phyloP scores from a whole-genome alignment of 805 yeast species.

The Metschnikowia orientalis region DNA sequence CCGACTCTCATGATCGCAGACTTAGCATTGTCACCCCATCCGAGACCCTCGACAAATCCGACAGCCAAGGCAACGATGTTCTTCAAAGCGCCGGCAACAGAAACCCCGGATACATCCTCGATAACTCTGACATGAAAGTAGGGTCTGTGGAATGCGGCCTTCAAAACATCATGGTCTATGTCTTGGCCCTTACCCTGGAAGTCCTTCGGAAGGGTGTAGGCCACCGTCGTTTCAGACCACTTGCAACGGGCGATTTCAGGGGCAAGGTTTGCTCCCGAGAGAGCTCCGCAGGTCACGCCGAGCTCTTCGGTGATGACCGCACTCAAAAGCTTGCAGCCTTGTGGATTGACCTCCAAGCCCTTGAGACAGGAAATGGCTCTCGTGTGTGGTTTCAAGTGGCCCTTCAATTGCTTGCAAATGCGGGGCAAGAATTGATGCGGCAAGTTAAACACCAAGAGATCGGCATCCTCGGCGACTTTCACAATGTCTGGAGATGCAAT shows the following conservation, averaged over 20 bases:
- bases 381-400: constrained; percentile 61
- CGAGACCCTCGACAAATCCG: constrained; percentile 95
- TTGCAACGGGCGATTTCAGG: constrained; percentile 93
- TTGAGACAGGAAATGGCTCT: constrained; percentile 94
- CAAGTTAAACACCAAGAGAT: constrained; percentile 85
- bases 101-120: constrained; percentile 92
- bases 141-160: constrained; percentile 89
- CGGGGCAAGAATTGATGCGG: constrained; percentile 93
- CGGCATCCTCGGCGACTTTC: constrained; percentile 74
- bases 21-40: constrained; percentile 99
- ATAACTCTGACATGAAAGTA: constrained; percentile 95
- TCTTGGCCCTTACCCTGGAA: constrained; percentile 64
- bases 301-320: constrained; percentile 73
- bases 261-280: constrained; percentile 96
- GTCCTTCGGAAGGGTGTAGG: constrained; percentile 73
- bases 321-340: constrained; percentile 81
- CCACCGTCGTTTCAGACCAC: constrained; percentile 98
- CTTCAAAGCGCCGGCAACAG: constrained; percentile 95
- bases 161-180: constrained; percentile 67
- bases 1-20: constrained; percentile 98
- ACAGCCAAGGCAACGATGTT: constrained; percentile 95
- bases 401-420: constrained; percentile 71
- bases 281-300: constrained; percentile 90
- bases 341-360: constrained; percentile 84
- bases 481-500: constrained; percentile 82